Conservation (phyloP, 177 flowering plant genomes). For the Vitis hybrid region DNA sequence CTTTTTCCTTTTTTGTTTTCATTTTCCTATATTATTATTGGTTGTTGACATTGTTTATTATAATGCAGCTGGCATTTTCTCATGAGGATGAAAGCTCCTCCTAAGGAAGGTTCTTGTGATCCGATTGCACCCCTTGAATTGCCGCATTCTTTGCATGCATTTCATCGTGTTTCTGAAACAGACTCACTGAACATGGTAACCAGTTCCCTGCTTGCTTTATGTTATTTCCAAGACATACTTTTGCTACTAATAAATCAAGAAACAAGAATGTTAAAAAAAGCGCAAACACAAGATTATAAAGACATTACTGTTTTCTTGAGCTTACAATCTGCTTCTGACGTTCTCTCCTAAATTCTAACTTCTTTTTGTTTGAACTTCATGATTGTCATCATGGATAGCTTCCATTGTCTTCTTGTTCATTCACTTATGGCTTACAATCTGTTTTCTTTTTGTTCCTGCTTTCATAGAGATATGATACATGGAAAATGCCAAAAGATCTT, state of each 20-base stretch:
- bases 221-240: background rate
- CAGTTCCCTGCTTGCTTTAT: background rate
- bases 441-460: no score
- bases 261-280: no score
- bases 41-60: conserved; percentile 4
- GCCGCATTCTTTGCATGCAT: conserved; percentile 94
- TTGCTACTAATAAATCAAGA: background rate
- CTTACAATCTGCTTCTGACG: no score
- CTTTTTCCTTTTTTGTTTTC: background rate
- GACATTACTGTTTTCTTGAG: no score
- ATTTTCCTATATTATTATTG: background rate
- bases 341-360: no score
- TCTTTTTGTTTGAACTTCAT: no score
- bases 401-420: no score
- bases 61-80: conserved; percentile 85
- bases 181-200: conserved; percentile 75
- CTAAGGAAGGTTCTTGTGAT: conserved; percentile 69
- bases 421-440: no score
- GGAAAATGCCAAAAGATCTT: no score
- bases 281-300: no score
- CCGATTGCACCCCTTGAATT: conserved; percentile 93
- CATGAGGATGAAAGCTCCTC: conserved; percentile 82
- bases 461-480: no score
- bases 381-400: no score
- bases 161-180: conserved; percentile 68